Evolutionary conservation across 805 yeast species (phyloP).

Genomic region (Peterozyma toletana): DNA sequence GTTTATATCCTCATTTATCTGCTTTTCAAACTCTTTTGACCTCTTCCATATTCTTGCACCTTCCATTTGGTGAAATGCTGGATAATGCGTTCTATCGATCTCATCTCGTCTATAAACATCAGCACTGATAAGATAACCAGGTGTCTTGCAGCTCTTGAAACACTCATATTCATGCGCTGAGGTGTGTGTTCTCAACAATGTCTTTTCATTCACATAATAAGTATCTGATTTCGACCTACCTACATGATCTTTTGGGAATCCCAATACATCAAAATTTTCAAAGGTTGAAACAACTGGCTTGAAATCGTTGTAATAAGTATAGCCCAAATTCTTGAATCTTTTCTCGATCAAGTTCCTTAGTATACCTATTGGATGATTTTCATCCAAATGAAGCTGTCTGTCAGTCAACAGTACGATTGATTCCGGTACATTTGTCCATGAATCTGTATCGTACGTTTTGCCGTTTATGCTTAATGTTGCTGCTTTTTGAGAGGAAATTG

Average conservation of each 20-base stretch:
- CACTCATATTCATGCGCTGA: conserved; percentile 95
- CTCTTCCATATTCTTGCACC: conserved; percentile 87
- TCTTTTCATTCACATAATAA: conserved; percentile 71
- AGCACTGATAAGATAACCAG: conserved; percentile 89
- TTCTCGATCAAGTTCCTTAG: conserved; percentile 66
- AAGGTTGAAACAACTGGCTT: conserved; percentile 74
- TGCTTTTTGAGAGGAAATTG: conserved; percentile 13
- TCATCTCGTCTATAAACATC: conserved; percentile 96
- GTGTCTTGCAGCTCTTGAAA: conserved; percentile 55
- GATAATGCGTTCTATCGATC: conserved; percentile 92
- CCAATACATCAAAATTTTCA: conserved; percentile 88
- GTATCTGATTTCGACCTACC: conserved; percentile 92
- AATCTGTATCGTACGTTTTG: conserved; percentile 51
- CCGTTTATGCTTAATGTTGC: conserved; percentile 35
- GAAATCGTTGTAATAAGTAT: conserved; percentile 74
- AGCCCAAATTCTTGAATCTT: conserved; percentile 58
- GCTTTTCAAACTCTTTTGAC: conserved; percentile 27
- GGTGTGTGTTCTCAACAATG: conserved; percentile 85
- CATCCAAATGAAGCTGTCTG: conserved; percentile 65
- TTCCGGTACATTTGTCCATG: conserved; percentile 81
- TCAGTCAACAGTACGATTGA: conserved; percentile 62
- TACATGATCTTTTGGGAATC: conserved; percentile 88
- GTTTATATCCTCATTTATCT: conserved; percentile 49
- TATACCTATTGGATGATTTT: conserved; percentile 86
- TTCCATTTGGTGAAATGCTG: conserved; percentile 97